These are phyloP conservation scores for Graphiopsis chlorocephala DNA, from an alignment of 2,329 filamentous ascomycete genomes.

Conservation along the genomic window DNA sequence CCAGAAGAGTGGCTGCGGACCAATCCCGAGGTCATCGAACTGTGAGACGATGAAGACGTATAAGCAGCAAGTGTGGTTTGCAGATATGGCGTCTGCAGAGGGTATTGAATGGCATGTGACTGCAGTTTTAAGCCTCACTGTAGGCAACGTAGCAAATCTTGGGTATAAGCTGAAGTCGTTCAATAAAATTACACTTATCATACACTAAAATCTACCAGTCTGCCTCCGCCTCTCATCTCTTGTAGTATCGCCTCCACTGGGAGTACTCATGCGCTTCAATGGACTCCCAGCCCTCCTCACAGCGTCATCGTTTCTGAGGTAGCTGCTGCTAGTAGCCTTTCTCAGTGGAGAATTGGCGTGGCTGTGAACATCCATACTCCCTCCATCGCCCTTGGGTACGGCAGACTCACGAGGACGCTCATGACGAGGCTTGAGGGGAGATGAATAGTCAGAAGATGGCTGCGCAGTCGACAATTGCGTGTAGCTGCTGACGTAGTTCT, in stretches of 20 bases:
- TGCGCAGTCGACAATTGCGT: slow-evolving; percentile 39
- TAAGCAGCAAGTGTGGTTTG: too few relatives aligned
- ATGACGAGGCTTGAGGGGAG: slow-evolving; percentile 45
- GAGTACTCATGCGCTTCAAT: slow-evolving; percentile 44
- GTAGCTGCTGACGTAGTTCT: slow-evolving; percentile 30
- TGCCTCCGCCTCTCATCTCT: slow-evolving; percentile 25
- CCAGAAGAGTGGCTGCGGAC: too few relatives aligned
- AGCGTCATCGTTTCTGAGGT: slow-evolving; percentile 34
- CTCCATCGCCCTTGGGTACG: slow-evolving; percentile 61
- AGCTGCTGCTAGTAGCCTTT: slow-evolving; percentile 66
- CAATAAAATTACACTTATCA: background rate
- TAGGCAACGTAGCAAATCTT: background rate
- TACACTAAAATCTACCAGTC: slow-evolving; percentile 28
- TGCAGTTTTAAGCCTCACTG: background rate
- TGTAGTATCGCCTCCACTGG: slow-evolving; percentile 24
- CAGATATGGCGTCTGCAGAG: too few relatives aligned
- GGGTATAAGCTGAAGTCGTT: background rate
- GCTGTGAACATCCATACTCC: slow-evolving; percentile 74
- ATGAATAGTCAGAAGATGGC: slow-evolving; percentile 40
- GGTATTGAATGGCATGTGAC: too few relatives aligned
- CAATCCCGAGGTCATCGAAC: too few relatives aligned
- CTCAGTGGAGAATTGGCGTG: slow-evolving; percentile 81
- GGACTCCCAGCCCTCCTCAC: slow-evolving; percentile 38
- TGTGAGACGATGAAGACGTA: too few relatives aligned
- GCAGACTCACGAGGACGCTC: slow-evolving; percentile 50